phyloP scores from a whole-genome alignment of 176 grass and related monocot genomes.

The Carex myosuroides region DNA sequence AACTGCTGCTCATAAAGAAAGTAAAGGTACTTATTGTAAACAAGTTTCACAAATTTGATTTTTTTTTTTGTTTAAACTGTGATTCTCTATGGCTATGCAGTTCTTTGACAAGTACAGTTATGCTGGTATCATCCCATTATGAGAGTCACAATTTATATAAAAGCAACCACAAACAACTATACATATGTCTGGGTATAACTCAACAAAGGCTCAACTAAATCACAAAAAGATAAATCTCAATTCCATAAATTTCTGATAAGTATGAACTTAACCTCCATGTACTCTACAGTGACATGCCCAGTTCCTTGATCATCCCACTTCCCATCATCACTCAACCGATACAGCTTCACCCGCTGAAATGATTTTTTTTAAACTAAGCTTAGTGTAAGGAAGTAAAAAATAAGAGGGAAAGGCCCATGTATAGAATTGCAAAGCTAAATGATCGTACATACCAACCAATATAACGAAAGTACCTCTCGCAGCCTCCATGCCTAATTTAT shows the following conservation, averaged over 20 bases:
- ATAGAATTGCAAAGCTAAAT: neutral
- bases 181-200: neutral
- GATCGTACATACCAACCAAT: neutral
- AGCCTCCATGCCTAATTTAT: neutral
- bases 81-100: neutral
- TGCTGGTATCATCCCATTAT: neutral
- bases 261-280: constrained; percentile 43
- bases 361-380: constrained; percentile 8
- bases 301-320: constrained; percentile 79
- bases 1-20: neutral
- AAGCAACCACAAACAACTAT: neutral
- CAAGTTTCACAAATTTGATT: neutral
- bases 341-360: constrained; percentile 74
- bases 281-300: constrained; percentile 67
- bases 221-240: neutral
- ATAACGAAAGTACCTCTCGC: neutral
- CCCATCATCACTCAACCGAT: constrained; percentile 43
- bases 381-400: neutral
- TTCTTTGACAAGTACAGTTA: neutral
- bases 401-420: neutral
- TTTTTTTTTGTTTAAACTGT: neutral
- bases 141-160: neutral
- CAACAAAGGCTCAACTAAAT: neutral
- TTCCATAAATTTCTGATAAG: neutral
- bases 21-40: neutral